phyloP scores from a whole-genome alignment of 1,284 basidiomycete species.

The Erythrobasidium hasegawianum region DNA sequence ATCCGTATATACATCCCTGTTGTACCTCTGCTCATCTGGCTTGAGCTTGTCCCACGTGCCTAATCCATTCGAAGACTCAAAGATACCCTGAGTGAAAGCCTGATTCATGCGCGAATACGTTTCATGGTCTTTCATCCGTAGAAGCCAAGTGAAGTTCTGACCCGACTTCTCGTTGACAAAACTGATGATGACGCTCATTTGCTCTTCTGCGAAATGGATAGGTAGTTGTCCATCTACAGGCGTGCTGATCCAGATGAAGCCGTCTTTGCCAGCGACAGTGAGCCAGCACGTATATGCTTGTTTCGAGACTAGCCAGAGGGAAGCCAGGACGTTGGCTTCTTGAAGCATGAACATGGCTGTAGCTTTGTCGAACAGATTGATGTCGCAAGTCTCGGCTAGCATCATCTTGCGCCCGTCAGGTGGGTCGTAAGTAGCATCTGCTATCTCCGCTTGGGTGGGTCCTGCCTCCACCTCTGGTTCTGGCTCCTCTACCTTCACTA shows the following conservation, averaged over 20 bases:
- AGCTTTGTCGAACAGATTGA: slow-evolving; percentile 68
- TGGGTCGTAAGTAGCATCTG: slow-evolving; percentile 23
- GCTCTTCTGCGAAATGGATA: slow-evolving; percentile 24
- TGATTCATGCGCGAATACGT: slow-evolving; percentile 48
- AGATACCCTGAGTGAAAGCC: slow-evolving; percentile 77
- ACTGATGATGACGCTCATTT: slow-evolving; percentile 43
- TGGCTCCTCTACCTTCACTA: slow-evolving; percentile 7
- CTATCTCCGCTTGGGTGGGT: slow-evolving; percentile 27
- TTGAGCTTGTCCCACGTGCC: slow-evolving; percentile 47
- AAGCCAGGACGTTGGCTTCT: slow-evolving; percentile 60
- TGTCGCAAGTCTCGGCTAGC: slow-evolving; percentile 51
- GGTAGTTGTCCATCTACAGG: slow-evolving; percentile 31
- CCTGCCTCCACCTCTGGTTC: slow-evolving; percentile 1
- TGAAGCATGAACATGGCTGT: slow-evolving; percentile 68
- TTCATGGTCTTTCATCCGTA: slow-evolving; percentile 34
- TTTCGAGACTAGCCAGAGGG: slow-evolving; percentile 61
- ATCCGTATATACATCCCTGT: slow-evolving; percentile 63
- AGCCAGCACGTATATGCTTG: slow-evolving; percentile 59
- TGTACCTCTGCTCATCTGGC: slow-evolving; percentile 62
- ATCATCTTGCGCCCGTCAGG: slow-evolving; percentile 36
- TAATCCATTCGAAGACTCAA: slow-evolving; percentile 52
- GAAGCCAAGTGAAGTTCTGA: slow-evolving; percentile 43
- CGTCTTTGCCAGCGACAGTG: slow-evolving; percentile 43
- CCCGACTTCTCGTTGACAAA: slow-evolving; percentile 32
- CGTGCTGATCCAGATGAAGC: slow-evolving; percentile 29